Evolutionary conservation across 1,284 basidiomycete species (phyloP).

Genomic region (Trichosporon faecale): DNA sequence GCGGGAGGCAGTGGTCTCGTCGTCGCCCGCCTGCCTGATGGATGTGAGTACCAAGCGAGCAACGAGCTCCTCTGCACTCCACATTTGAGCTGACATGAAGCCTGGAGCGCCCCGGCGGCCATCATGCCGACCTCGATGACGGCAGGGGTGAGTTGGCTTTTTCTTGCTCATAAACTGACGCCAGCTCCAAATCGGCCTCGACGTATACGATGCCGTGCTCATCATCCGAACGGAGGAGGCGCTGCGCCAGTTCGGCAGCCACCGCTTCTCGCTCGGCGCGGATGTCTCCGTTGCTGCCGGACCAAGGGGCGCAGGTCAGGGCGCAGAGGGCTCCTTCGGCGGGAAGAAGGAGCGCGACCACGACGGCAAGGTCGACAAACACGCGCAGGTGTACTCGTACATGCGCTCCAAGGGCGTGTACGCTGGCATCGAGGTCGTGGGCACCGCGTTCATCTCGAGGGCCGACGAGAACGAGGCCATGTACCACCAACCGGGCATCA

Average conservation of each 20-base stretch:
- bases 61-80: background rate
- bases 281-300: conserved; percentile 14
- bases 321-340: conserved; percentile 1
- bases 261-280: conserved; percentile 13
- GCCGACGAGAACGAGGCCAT: conserved; percentile 13
- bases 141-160: conserved; percentile 3
- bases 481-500: conserved; percentile 14
- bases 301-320: conserved; percentile 14
- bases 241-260: conserved; percentile 13
- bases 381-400: conserved; percentile 10
- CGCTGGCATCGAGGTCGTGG: conserved; percentile 12
- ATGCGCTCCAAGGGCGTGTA: conserved; percentile 14
- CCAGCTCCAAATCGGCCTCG: conserved; percentile 1
- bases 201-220: conserved; percentile 16
- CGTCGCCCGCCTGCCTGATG: background rate
- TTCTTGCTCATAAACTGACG: background rate
- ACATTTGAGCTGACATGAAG: background rate
- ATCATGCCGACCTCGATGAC: conserved; percentile 13
- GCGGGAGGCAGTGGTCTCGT: background rate
- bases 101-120: conserved; percentile 1
- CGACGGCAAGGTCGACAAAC: conserved; percentile 1
- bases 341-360: background rate
- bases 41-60: background rate
- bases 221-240: conserved; percentile 13
- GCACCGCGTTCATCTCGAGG: conserved; percentile 10